phyloP scores from a whole-genome alignment of 2,329 filamentous ascomycete genomes.

The Colletotrichum endophyticum region DNA sequence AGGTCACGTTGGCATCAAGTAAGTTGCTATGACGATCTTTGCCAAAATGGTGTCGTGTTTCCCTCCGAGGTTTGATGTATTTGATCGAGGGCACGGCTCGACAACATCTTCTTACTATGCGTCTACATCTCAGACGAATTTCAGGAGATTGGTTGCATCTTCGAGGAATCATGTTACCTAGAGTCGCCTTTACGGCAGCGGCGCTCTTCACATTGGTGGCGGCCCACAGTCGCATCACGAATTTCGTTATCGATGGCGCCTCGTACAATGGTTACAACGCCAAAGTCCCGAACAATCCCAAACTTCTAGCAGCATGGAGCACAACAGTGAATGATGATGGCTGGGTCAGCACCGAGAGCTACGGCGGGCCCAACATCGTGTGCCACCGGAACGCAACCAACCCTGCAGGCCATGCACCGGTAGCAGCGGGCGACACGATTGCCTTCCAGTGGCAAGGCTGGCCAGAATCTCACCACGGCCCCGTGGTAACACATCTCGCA shows the following conservation, averaged over 20 bases:
- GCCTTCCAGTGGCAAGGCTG: slow-evolving; percentile 67
- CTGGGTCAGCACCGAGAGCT: slow-evolving; percentile 53
- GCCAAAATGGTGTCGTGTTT: neutral
- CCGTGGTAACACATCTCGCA: slow-evolving; percentile 43
- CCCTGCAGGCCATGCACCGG: slow-evolving; percentile 54
- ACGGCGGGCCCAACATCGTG: slow-evolving; percentile 58
- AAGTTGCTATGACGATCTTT: neutral
- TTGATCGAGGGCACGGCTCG: neutral
- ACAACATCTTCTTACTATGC: neutral
- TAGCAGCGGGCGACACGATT: slow-evolving; percentile 60
- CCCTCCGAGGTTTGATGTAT: neutral
- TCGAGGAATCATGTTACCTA: neutral
- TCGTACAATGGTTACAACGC: slow-evolving; percentile 48
- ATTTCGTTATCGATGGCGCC: slow-evolving; percentile 47
- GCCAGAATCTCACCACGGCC: slow-evolving; percentile 57
- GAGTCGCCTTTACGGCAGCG: too few relatives aligned
- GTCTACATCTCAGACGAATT: rapidly evolving
- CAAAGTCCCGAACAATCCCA: slow-evolving; percentile 17
- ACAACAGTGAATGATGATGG: slow-evolving; percentile 55
- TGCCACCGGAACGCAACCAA: slow-evolving; percentile 63
- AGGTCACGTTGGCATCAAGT: neutral
- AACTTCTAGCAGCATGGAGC: slow-evolving; percentile 56
- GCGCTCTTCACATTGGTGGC: neutral
- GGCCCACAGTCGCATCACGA: slow-evolving; percentile 34
- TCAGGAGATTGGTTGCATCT: neutral